Percentiles rank a stretch among this genome's conserved stretches.
These are phyloP conservation scores for Cardamine occulta DNA, from an alignment of 345 rosid species.

Conservation along the genomic window DNA sequence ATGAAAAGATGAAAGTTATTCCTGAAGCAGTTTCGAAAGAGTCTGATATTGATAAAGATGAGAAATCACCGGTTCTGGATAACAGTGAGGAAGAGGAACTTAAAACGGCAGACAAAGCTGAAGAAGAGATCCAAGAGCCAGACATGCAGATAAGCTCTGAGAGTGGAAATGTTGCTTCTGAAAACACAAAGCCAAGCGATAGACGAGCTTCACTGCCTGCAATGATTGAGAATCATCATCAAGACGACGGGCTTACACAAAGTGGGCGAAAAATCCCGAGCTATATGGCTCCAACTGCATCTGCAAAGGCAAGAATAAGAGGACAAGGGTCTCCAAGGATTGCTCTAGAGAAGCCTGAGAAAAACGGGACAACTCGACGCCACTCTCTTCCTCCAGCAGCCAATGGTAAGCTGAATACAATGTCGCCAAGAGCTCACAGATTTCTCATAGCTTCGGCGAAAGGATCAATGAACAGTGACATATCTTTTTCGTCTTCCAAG, in stretches of 20 bases:
- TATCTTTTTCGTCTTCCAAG: conserved; percentile 65
- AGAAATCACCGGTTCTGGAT: conserved; percentile 33
- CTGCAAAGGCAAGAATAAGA: conserved; percentile 79
- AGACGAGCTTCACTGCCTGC: conserved; percentile 76
- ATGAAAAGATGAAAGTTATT: conserved; percentile 41
- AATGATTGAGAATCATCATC: conserved; percentile 53
- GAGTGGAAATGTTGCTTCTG: conserved; percentile 44
- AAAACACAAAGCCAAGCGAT: conserved; percentile 52
- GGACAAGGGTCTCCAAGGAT: conserved; percentile 71
- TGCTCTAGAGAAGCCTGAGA: conserved; percentile 56
- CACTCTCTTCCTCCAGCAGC: conserved; percentile 76
- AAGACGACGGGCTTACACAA: conserved; percentile 54
- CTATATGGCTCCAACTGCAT: conserved; percentile 89
- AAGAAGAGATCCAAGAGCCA: conserved; percentile 46
- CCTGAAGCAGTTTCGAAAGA: conserved; percentile 38
- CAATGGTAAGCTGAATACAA: conserved; percentile 55
- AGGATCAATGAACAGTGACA: conserved; percentile 60
- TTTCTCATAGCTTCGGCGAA: conserved; percentile 60
- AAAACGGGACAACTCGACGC: conserved; percentile 58
- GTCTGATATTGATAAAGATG: conserved; percentile 36
- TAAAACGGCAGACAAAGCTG: conserved; percentile 46
- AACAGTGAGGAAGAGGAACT: conserved; percentile 40
- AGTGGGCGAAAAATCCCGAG: conserved; percentile 66
- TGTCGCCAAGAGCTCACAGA: conserved; percentile 66
- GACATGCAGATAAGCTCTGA: conserved; percentile 44